Evolutionary conservation across 2,329 filamentous ascomycete species (phyloP), one percentile per base, ranked within the genome.

Genomic region (Claviceps digitariae): DNA sequence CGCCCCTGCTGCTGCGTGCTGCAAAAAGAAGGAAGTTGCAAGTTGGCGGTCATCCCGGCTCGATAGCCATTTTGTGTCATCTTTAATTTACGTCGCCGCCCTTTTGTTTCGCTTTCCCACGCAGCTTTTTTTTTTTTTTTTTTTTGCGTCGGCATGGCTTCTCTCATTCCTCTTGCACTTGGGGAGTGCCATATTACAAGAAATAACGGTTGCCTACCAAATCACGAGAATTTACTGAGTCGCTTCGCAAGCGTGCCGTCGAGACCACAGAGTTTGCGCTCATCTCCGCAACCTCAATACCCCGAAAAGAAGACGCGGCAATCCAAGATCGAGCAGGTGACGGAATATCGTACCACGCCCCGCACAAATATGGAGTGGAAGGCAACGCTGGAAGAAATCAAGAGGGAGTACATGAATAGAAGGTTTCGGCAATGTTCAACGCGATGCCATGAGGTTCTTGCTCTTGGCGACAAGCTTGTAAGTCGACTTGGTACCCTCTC

Each of bases 341-440:
- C 12, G 29, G 36, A 50, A 15, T 21, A 17, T 27, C 29, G 13
- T 20, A 20, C 52, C 15, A 15, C 48, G 12, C 74, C 75, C 2
- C 70, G 68, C 54, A 77, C 72, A 0, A 55, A 68, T 1, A 60
- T 65, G 3, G 77, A 81, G 48, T 82, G 79, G 79, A 73, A 67
- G 57, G 69, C 66, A 51, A 66, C 73, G 6, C 69, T 82, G 52
- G 62, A 67, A 23, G 75, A 80, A 40, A 70, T 81, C 57, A 82
- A 81, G 69, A 66, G 68, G 49, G 74, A 77, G 55, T 79, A 79
- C 56, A 57, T 74, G 21, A 70, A 70, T 59, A 70, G 70, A 53
- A 70, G 72, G 54, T 80, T 78, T 59, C 72, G 76, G 10, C 71
- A 73, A 8, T 82, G 79, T 64, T 74, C 74, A 41, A 66, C 72